A percentile compares a stretch with the other conserved stretches of the same genome.
Evolutionary conservation across 2,329 filamentous ascomycete species (phyloP).

Genomic region (Penicillium glabrum): DNA sequence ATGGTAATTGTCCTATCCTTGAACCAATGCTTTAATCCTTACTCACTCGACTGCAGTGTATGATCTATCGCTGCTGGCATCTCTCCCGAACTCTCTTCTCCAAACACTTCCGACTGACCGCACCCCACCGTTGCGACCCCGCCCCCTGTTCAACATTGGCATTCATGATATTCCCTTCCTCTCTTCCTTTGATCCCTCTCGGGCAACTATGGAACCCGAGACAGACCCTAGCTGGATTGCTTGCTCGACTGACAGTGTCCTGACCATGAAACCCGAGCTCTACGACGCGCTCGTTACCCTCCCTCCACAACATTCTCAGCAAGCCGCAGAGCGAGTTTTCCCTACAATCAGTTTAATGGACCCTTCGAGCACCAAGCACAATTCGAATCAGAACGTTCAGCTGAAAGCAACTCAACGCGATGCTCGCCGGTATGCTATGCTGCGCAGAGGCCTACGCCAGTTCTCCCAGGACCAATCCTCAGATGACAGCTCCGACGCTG

Average conservation of each 20-base stretch:
- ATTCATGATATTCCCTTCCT: slow-evolving; percentile 88
- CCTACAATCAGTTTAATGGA: slow-evolving; percentile 67
- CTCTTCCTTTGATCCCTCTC: slow-evolving; percentile 57
- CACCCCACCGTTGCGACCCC: slow-evolving; percentile 63
- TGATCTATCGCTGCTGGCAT: slow-evolving; percentile 87
- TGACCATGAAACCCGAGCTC: slow-evolving; percentile 79
- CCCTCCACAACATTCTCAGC: slow-evolving; percentile 61
- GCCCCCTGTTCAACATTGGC: slow-evolving; percentile 88
- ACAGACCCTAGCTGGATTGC: slow-evolving; percentile 75
- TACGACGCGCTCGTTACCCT: slow-evolving; percentile 90
- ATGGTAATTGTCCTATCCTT: slow-evolving; percentile 58
- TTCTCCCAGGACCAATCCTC: slow-evolving; percentile 23
- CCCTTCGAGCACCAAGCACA: slow-evolving; percentile 56
- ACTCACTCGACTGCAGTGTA: slow-evolving; percentile 64
- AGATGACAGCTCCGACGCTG: slow-evolving; percentile 35
- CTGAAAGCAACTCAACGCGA: slow-evolving; percentile 90
- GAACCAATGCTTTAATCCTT: not conserved
- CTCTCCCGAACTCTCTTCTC: slow-evolving; percentile 72
- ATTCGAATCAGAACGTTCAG: slow-evolving; percentile 25
- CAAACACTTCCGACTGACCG: slow-evolving; percentile 66
- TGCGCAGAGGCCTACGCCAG: slow-evolving; percentile 61
- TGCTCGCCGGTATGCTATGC: slow-evolving; percentile 71
- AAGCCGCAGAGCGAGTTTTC: slow-evolving; percentile 65
- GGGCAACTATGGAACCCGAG: slow-evolving; percentile 38
- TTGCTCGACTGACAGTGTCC: slow-evolving; percentile 91